Evolutionary conservation across 129 eudicot genomes (phyloP).

Genomic region (Rutidosis leptorrhynchoides): DNA sequence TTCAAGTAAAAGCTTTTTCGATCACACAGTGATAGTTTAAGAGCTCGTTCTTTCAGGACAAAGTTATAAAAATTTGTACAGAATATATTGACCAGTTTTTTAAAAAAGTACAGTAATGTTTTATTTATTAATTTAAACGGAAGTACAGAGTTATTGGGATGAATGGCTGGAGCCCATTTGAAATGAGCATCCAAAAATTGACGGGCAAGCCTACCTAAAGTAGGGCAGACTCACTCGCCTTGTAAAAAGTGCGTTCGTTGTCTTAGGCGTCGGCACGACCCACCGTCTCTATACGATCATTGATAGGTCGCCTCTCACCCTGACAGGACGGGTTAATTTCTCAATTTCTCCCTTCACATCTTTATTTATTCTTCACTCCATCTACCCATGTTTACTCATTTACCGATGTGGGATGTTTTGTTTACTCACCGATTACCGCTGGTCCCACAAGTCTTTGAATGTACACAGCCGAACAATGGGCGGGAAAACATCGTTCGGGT

Average conservation of each 20-base stretch:
- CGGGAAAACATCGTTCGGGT: no score
- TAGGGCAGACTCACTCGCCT: conserved; percentile 58
- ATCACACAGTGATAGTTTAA: no score
- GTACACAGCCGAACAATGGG: no score
- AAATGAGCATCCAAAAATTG: conserved; percentile 75
- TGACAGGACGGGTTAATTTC: conserved; percentile 52
- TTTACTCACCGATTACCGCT: no score
- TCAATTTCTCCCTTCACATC: accelerated
- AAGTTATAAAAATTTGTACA: no score
- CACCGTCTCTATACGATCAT: conserved; percentile 76
- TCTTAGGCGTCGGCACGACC: conserved; percentile 74
- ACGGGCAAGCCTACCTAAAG: conserved; percentile 63
- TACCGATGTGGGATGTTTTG: conserved; percentile 35
- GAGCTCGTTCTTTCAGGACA: no score
- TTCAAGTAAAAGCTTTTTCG: no score
- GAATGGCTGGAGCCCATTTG: not conserved
- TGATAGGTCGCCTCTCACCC: conserved; percentile 72
- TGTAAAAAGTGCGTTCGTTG: conserved; percentile 50
- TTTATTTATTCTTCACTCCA: conserved; percentile 8
- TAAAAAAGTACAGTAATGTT: no score
- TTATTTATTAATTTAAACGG: no score
- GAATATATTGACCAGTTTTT: no score
- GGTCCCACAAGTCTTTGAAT: no score
- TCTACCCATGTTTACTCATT: not conserved
- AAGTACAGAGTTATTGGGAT: not conserved